A percentile compares a stretch with the other conserved stretches of the same genome.
phyloP scores from a whole-genome alignment of 2,329 filamentous ascomycete species.

The Diplodia seriata region DNA sequence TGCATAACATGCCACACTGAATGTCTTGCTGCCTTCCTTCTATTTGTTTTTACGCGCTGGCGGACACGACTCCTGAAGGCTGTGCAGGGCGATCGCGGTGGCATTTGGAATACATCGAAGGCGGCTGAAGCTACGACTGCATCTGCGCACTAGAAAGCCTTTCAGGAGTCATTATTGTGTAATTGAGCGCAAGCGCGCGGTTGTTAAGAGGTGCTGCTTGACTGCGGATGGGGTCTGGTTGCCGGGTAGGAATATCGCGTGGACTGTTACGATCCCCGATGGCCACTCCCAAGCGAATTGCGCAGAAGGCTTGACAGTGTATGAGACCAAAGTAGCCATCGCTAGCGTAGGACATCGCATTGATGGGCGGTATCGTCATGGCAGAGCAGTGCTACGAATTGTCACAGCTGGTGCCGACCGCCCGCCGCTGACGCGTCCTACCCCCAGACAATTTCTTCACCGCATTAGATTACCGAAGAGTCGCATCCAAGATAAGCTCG shows the following conservation, averaged over 20 bases:
- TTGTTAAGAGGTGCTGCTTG: no score
- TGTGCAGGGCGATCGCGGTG: neutral
- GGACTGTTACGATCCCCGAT: neutral
- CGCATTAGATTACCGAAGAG: neutral
- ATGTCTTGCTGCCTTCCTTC: neutral
- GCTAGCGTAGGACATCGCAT: neutral
- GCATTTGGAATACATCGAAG: neutral
- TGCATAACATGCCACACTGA: neutral
- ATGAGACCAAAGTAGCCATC: neutral
- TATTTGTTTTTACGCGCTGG: neutral
- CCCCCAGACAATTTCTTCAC: constrained; percentile 13
- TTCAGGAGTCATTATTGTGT: no score
- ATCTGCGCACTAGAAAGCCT: no score
- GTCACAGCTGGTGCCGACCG: neutral
- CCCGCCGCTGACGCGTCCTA: constrained; percentile 7
- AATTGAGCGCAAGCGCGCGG: no score
- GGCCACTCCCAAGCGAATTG: neutral
- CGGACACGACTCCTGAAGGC: neutral
- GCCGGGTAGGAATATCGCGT: neutral
- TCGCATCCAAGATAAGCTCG: neutral
- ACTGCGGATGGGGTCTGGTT: neutral
- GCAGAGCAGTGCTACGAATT: neutral
- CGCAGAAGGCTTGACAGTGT: neutral
- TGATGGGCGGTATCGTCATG: neutral
- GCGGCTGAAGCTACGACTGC: no score